These are phyloP conservation scores for Fistulina hepatica DNA, from an alignment of 1,284 basidiomycete species.

Conservation along the genomic window DNA sequence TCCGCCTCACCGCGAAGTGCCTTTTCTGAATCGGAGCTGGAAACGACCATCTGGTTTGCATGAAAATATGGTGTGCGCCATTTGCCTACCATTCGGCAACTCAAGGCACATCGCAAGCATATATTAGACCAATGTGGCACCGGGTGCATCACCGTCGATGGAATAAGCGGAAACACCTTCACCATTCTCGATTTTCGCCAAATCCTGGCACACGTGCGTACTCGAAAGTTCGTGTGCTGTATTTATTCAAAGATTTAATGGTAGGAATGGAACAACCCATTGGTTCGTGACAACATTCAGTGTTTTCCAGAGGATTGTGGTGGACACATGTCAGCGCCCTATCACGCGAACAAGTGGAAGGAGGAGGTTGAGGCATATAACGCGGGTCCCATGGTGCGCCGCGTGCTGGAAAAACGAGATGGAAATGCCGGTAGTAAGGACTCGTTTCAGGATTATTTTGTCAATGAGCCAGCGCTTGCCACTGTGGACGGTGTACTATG, in stretches of 20 bases:
- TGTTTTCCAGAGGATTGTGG: neutral
- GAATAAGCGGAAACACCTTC: constrained; percentile 5
- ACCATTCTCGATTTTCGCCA: constrained; percentile 1
- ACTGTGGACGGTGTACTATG: neutral
- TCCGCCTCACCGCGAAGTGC: constrained; percentile 8
- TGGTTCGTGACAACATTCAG: constrained; percentile 3
- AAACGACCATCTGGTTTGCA: constrained; percentile 9
- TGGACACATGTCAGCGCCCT: neutral
- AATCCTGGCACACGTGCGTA: constrained; percentile 6
- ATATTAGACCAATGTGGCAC: constrained; percentile 3
- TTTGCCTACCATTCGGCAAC: constrained; percentile 8
- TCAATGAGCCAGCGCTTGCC: constrained; percentile 1
- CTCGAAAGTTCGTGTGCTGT: neutral
- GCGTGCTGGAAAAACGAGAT: too few species aligned
- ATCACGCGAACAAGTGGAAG: neutral
- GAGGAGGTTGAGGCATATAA: neutral
- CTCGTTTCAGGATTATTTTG: constrained; percentile 1
- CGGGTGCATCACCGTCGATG: neutral
- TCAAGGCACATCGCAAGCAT: constrained; percentile 8
- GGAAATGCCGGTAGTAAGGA: too few species aligned
- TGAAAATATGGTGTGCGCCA: constrained; percentile 5
- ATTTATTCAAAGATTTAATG: neutral
- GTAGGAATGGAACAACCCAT: constrained; percentile 12
- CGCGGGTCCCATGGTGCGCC: neutral
- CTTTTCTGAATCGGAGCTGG: constrained; percentile 11